A percentile compares a stretch with the other conserved stretches of the same genome.
Conservation (phyloP, 1,139 yeast species). For the Protomyces inundatus region DNA sequence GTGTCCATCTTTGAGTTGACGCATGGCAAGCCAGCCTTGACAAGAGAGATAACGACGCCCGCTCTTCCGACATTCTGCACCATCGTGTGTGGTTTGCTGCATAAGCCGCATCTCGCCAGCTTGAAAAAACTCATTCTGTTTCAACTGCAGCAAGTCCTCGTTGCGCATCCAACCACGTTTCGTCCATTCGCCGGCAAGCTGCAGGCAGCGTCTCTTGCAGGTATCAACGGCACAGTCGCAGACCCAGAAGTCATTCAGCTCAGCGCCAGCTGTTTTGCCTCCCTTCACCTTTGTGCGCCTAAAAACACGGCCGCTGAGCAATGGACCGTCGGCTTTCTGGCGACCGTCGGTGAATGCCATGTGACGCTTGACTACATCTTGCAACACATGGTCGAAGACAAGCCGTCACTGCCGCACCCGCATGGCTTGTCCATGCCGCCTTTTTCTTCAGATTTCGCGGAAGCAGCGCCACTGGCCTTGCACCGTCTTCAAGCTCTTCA, state of each 20-base stretch:
- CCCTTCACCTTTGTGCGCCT: conserved; percentile 23
- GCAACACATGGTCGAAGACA: conserved; percentile 18
- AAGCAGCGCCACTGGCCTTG: conserved; percentile 11
- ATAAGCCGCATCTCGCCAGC: not conserved
- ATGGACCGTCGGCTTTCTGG: conserved; percentile 17
- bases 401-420: conserved; percentile 3
- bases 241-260: conserved; percentile 9
- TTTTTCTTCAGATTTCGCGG: conserved; percentile 1
- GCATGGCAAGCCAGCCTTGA: conserved; percentile 23
- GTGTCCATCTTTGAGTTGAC: conserved; percentile 8
- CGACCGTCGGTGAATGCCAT: conserved; percentile 19
- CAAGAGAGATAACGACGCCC: conserved; percentile 26
- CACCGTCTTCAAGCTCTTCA: conserved; percentile 1
- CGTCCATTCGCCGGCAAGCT: conserved; percentile 21
- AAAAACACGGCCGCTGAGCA: conserved; percentile 22
- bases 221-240: conserved; percentile 8
- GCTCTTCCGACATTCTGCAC: conserved; percentile 19
- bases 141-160: conserved; percentile 5
- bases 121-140: conserved; percentile 5
- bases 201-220: not conserved
- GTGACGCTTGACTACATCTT: conserved; percentile 19
- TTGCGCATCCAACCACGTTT: conserved; percentile 23
- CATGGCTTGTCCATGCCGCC: conserved; percentile 13
- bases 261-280: conserved; percentile 24
- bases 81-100: conserved; percentile 1